Evolutionary conservation across 1,284 basidiomycete genomes (phyloP).

Genomic region (Microbotryum lychnidis-dioicae): DNA sequence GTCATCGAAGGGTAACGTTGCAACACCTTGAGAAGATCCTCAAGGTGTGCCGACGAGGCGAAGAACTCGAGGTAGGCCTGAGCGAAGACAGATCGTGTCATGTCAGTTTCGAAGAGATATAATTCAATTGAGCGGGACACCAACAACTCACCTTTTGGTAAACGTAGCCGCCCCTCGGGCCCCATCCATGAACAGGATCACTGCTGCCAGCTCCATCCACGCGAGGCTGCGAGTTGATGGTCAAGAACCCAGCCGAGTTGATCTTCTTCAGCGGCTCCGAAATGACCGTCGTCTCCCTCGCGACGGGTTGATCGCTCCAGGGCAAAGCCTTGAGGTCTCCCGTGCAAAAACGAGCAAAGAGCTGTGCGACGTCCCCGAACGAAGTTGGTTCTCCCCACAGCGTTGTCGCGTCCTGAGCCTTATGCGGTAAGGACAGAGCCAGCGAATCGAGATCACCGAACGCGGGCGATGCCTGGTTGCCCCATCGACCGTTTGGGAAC

Average conservation of each 20-base stretch:
- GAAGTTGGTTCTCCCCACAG: constrained; percentile 76
- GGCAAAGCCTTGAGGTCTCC: constrained; percentile 65
- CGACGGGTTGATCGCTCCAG: constrained; percentile 79
- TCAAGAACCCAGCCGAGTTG: constrained; percentile 78
- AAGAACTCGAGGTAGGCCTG: constrained; percentile 98
- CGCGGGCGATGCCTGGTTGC: constrained; percentile 43
- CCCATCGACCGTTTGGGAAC: constrained; percentile 46
- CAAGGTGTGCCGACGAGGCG: constrained; percentile 64
- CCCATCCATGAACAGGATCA: constrained; percentile 52
- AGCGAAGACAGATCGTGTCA: background rate
- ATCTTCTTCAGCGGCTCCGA: constrained; percentile 67
- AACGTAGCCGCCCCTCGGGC: constrained; percentile 44
- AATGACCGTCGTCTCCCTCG: constrained; percentile 74
- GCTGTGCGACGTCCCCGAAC: constrained; percentile 59
- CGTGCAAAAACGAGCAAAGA: constrained; percentile 64
- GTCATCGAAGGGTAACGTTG: constrained; percentile 74
- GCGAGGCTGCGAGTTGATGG: constrained; percentile 92
- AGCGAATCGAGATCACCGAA: constrained; percentile 38
- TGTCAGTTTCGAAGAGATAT: background rate
- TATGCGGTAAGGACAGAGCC: constrained; percentile 25
- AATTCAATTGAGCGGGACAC: no score
- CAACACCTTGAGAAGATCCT: constrained; percentile 70
- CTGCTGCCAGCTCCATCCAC: constrained; percentile 66
- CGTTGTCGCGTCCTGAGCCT: constrained; percentile 59
- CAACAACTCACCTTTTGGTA: constrained; percentile 41